A percentile compares a stretch with the other conserved stretches of the same genome.
Evolutionary conservation across 257 asterid species (phyloP).

Genomic region (Rauvolfia tetraphylla): DNA sequence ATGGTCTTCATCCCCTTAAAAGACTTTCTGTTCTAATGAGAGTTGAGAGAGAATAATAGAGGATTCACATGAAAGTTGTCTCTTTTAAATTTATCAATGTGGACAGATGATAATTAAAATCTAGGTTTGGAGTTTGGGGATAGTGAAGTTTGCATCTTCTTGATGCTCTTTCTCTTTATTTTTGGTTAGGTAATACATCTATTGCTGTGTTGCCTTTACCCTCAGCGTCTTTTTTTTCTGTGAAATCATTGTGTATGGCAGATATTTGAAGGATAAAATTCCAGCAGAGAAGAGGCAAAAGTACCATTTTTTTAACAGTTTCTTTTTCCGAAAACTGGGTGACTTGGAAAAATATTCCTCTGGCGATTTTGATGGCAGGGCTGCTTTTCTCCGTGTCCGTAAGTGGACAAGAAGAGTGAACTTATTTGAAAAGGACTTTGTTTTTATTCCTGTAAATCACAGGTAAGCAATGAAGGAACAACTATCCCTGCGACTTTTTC

Average conservation of each 20-base stretch:
- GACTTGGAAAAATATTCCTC: conserved; percentile 93
- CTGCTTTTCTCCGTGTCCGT: conserved; percentile 92
- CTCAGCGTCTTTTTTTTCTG: background rate
- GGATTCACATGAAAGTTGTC: background rate
- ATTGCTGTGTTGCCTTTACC: conserved; percentile 10
- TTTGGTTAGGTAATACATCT: background rate
- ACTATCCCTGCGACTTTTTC: background rate
- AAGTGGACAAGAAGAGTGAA: conserved; percentile 96
- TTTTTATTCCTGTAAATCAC: conserved; percentile 89
- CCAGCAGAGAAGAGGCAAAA: conserved; percentile 46
- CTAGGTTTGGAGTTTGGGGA: background rate
- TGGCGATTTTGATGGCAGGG: conserved; percentile 77
- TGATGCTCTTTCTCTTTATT: background rate
- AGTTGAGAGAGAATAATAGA: background rate
- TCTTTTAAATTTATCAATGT: conserved; percentile 9
- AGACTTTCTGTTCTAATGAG: background rate
- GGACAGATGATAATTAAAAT: background rate
- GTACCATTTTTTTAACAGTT: conserved; percentile 89
- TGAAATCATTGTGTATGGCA: conserved; percentile 35
- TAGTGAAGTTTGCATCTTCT: background rate
- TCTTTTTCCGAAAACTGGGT: conserved; percentile 91
- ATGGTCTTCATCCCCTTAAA: background rate
- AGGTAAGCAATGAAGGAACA: conserved; percentile 50
- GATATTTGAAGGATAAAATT: conserved; percentile 67
- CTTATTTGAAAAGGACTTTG: conserved; percentile 81